These are phyloP conservation scores for Lolium perenne DNA, from an alignment of 176 grass and related monocot genomes.

Conservation along the genomic window DNA sequence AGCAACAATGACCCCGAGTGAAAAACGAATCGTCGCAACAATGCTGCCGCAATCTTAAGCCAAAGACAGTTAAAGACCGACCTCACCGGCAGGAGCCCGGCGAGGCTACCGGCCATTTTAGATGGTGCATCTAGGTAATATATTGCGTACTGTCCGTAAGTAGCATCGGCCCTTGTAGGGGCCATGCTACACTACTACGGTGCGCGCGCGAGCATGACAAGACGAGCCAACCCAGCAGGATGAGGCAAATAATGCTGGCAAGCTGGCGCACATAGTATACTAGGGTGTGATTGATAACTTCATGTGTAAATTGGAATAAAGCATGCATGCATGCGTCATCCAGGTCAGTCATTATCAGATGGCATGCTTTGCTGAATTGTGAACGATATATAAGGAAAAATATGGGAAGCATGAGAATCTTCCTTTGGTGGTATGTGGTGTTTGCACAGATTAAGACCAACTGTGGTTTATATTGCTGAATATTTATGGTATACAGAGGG, in stretches of 20 bases:
- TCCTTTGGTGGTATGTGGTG: neutral
- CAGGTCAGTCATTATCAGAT: conserved; percentile 38
- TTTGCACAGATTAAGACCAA: conserved; percentile 3
- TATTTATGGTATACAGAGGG: conserved; percentile 22
- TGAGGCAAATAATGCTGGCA: conserved; percentile 46
- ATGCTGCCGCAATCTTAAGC: neutral
- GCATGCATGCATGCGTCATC: conserved; percentile 32
- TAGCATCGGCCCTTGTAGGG: conserved; percentile 45
- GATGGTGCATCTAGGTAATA: conserved; percentile 31
- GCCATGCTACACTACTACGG: conserved; percentile 28
- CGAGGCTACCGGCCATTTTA: conserved; percentile 51
- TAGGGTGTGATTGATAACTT: conserved; percentile 18
- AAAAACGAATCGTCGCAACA: neutral
- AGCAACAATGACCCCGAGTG: conserved; percentile 32
- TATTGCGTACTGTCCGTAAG: conserved; percentile 22
- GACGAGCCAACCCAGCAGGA: conserved; percentile 14
- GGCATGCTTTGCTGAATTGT: conserved; percentile 38
- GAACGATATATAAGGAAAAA: conserved; percentile 10
- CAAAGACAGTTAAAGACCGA: conserved; percentile 30
- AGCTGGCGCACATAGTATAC: conserved; percentile 24
- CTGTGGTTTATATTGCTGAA: conserved; percentile 18
- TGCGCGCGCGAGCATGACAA: conserved; percentile 38
- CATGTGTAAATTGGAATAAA: conserved; percentile 48
- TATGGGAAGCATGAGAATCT: conserved; percentile 27
- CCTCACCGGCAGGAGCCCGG: conserved; percentile 47